Conservation (phyloP, 257 asterid genomes). For the Verbena officinalis region DNA sequence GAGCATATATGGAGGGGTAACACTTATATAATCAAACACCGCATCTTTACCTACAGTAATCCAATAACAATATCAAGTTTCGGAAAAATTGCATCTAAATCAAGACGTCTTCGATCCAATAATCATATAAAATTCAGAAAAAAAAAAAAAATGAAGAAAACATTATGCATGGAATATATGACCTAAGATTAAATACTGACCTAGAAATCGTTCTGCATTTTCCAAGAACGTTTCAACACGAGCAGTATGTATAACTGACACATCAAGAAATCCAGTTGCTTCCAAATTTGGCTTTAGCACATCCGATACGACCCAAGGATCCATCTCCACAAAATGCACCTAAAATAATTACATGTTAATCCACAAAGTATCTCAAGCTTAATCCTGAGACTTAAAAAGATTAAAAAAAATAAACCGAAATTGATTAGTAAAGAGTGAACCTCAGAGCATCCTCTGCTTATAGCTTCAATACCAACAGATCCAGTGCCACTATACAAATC, state of each 20-base stretch:
- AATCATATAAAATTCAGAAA: not conserved
- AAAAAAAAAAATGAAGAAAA: no score
- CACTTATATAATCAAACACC: conserved; percentile 80
- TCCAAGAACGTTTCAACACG: conserved; percentile 82
- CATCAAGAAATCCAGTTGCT: conserved; percentile 77
- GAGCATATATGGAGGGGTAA: conserved; percentile 92
- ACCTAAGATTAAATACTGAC: conserved; percentile 42
- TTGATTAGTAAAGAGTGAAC: conserved; percentile 36
- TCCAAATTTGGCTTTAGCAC: conserved; percentile 86
- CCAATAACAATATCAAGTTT: not conserved
- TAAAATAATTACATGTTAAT: conserved; percentile 43
- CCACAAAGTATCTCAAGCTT: conserved; percentile 1
- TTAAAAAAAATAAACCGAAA: not conserved
- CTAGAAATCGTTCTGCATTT: conserved; percentile 63
- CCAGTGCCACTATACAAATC: conserved; percentile 99
- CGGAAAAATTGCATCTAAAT: not conserved
- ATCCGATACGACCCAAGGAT: conserved; percentile 95
- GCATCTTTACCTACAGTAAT: conserved; percentile 58
- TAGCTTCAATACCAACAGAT: conserved; percentile 97
- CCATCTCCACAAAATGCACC: conserved; percentile 99
- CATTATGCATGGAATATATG: not conserved
- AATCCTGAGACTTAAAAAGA: not conserved
- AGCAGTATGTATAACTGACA: conserved; percentile 72
- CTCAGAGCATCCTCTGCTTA: conserved; percentile 98
- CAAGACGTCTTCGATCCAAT: conserved; percentile 8